A percentile compares a stretch with the other conserved stretches of the same genome.
Evolutionary conservation across 2,329 filamentous ascomycete species (phyloP).

Genomic region (Monilinia fructicola): DNA sequence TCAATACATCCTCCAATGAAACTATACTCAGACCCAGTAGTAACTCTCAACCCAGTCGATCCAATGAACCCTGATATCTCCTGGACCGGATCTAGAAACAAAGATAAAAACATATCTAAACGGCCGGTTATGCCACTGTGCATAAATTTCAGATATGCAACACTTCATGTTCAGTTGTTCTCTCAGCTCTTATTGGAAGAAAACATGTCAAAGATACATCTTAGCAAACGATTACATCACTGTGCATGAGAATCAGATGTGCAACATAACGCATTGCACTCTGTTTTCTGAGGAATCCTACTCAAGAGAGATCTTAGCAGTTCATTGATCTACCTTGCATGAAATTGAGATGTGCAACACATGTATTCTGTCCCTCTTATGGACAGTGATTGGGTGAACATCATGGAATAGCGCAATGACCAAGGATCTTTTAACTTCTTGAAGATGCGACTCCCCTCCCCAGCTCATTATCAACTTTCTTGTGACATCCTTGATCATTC

Average conservation of each 20-base stretch:
- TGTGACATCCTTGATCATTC: no score
- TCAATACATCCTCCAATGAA: no score
- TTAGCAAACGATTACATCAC: background rate
- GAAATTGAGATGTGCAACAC: constrained; percentile 4
- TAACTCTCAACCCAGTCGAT: background rate
- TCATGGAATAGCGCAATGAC: background rate
- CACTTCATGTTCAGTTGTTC: background rate
- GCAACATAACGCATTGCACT: background rate
- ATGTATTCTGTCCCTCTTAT: background rate
- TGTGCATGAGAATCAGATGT: background rate
- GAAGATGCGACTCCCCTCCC: no score
- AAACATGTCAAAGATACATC: background rate
- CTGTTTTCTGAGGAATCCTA: background rate
- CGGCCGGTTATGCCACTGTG: background rate
- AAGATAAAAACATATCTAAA: no score
- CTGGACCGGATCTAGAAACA: rapidly evolving
- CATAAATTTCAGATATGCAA: background rate
- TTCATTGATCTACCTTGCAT: background rate
- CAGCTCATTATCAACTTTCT: background rate
- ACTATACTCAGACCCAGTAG: no score
- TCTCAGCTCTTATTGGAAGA: background rate
- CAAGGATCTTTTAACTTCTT: background rate
- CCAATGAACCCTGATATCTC: background rate
- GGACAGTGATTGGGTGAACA: background rate
- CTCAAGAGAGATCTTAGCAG: no score